Evolutionary conservation across 1,284 basidiomycete species (phyloP).

Genomic region (Coriolopsis trogii): DNA sequence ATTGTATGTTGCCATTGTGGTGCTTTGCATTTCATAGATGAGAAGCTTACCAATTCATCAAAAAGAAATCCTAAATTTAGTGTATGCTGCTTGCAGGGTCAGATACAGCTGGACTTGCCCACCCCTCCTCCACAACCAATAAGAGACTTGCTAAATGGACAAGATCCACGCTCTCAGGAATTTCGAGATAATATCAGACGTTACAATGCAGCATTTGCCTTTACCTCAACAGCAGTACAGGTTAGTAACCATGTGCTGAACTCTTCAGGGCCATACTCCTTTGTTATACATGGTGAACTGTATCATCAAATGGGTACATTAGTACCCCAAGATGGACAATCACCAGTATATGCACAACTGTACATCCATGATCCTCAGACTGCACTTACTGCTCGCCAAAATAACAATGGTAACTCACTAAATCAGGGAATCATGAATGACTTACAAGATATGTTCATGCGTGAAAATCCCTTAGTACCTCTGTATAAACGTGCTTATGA

Average conservation of each 20-base stretch:
- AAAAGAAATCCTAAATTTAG: not conserved
- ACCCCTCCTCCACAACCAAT: not conserved
- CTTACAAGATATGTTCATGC: constrained; percentile 12
- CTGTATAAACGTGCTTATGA: not conserved
- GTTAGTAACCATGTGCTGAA: constrained; percentile 15
- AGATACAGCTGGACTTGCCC: not conserved
- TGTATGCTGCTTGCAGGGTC: not conserved
- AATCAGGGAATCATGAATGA: constrained; percentile 14
- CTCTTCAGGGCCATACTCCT: constrained; percentile 29
- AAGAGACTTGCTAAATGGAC: constrained; percentile 13
- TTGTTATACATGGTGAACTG: constrained; percentile 26
- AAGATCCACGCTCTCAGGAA: constrained; percentile 14
- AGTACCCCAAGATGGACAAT: not conserved
- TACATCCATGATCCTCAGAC: constrained; percentile 28
- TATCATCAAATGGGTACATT: not conserved
- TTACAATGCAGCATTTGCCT: constrained; percentile 37
- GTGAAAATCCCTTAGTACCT: not conserved
- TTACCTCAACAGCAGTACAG: constrained; percentile 33
- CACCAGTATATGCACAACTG: constrained; percentile 26
- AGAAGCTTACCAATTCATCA: not conserved
- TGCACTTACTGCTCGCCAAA: constrained; percentile 12
- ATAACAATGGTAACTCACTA: constrained; percentile 14
- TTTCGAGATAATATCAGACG: constrained; percentile 33
- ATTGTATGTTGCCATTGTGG: not conserved
- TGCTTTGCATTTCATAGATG: not conserved